Base-by-base conservation (phyloP, 768 basidiomycete species). In the Inosperma sp. region DNA sequence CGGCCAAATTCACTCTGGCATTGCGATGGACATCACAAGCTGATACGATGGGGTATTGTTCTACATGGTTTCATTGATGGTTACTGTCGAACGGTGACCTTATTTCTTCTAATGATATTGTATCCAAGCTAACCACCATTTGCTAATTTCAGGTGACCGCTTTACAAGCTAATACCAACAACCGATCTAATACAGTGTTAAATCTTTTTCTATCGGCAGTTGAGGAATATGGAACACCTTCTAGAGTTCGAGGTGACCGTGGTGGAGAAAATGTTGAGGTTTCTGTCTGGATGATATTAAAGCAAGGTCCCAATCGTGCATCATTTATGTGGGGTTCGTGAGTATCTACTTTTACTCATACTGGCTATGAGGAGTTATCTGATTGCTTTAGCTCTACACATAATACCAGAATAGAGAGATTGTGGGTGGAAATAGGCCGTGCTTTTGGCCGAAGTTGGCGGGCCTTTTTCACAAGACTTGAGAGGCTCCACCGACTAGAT, bases 401-500 rank as follows among this genome's bases (percentile, higher is more conserved):
- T 6, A 79, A 78, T 40, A 67, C 66, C 0, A 54, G 65, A 0
- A 76, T 76, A 49, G 75, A 78, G 51, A 44, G 64, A 0, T 56
- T 75, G 0, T 76, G 74, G 75, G 63, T 72, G 12, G 72, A 77
- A 39, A 59, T 72, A 25, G 70, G 72, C 0, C 27, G 52, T 0
- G 65, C 73, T 8, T 76, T 77, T 62, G 67, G 59, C 1, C 55
- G 63, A 2, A 26, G 14, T 6, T 77, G 76, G 75, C n/a, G 62
- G 1, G 71, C 67, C 0, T 76, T 77, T 51, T 79, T 79, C 36
- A 56, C 33, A 0, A 55, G 59, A 0, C 62, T 77, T 0, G 73
- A 74, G 36, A 13, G 51, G 1, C 41, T 62, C 1, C 73, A 77
- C 53, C 12, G 33, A 2, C 64, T 78, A 0, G 58, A 77, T 37